A percentile compares a stretch with the other conserved stretches of the same genome.
These are phyloP conservation scores for Sporisorium reilianum DNA, from an alignment of 1,284 basidiomycete species.

Conservation along the genomic window DNA sequence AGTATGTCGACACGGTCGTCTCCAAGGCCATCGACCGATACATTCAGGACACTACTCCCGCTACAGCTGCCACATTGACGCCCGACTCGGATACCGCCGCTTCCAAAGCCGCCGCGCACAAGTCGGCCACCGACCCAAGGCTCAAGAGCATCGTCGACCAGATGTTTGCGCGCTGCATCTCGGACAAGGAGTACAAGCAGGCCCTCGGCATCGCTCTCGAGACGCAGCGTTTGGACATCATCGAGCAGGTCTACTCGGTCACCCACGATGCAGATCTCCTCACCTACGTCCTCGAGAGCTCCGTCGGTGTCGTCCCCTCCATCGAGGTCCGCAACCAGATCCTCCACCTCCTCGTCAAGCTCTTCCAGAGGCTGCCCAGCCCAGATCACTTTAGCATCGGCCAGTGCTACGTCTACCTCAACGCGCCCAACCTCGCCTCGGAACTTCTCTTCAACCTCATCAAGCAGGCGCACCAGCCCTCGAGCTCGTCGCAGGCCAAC, in stretches of 20 bases:
- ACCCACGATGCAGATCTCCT: conserved; percentile 63
- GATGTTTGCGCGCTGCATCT: conserved; percentile 67
- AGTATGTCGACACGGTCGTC: conserved; percentile 68
- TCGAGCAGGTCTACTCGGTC: conserved; percentile 63
- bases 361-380: conserved; percentile 64
- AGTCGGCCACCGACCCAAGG: conserved; percentile 41
- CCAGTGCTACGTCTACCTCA: conserved; percentile 69
- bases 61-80: conserved; percentile 13
- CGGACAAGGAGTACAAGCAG: conserved; percentile 63
- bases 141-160: conserved; percentile 66
- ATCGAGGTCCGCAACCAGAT: conserved; percentile 63
- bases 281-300: conserved; percentile 66
- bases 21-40: conserved; percentile 69
- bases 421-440: conserved; percentile 60
- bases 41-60: conserved; percentile 48
- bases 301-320: conserved; percentile 61
- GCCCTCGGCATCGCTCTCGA: conserved; percentile 68
- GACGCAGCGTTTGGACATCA: conserved; percentile 64
- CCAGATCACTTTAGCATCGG: conserved; percentile 68
- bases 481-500: conserved; percentile 57
- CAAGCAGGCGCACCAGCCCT: conserved; percentile 54
- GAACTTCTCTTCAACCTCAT: conserved; percentile 63
- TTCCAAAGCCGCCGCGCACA: conserved; percentile 18
- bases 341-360: conserved; percentile 66
- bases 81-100: conserved; percentile 14